phyloP scores from a whole-genome alignment of 257 asterid species.

The Pogostemon cablin region DNA sequence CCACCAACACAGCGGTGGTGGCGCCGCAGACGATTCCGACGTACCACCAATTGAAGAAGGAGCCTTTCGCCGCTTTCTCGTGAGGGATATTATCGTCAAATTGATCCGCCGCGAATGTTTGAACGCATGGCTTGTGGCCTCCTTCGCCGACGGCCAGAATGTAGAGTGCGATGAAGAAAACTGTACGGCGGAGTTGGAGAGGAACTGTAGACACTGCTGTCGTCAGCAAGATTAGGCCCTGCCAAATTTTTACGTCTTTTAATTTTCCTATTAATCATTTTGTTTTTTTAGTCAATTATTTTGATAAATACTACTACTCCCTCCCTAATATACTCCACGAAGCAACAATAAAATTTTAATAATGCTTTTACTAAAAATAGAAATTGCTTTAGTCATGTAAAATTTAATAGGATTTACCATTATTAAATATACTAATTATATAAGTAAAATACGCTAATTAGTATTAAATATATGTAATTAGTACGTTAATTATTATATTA shows the following conservation, averaged over 20 bases:
- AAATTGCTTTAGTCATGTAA: too few relatives aligned
- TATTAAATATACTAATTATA: too few relatives aligned
- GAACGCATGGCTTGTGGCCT: constrained; percentile 82
- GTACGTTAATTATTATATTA: too few relatives aligned
- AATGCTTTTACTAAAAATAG: too few relatives aligned
- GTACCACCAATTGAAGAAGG: constrained; percentile 91
- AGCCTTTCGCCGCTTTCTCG: constrained; percentile 54
- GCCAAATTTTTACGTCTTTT: background rate
- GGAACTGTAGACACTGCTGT: constrained; percentile 45
- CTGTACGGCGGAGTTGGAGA: constrained; percentile 29
- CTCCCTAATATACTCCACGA: too few relatives aligned
- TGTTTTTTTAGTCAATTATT: too few relatives aligned
- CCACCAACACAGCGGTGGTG: constrained; percentile 55
- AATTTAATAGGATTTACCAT: too few relatives aligned
- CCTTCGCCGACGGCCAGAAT: constrained; percentile 61
- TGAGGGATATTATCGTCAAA: constrained; percentile 53
- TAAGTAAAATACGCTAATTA: too few relatives aligned
- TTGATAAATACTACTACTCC: too few relatives aligned
- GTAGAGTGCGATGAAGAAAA: constrained; percentile 69
- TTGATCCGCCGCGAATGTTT: constrained; percentile 78
- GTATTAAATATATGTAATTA: too few relatives aligned
- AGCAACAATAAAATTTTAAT: too few relatives aligned
- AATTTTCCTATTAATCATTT: too few relatives aligned
- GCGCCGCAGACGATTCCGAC: constrained; percentile 66
- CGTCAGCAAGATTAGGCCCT: constrained; percentile 57